These are phyloP conservation scores for Stemphylium beticola DNA, from an alignment of 2,329 filamentous ascomycete species.

Conservation along the genomic window DNA sequence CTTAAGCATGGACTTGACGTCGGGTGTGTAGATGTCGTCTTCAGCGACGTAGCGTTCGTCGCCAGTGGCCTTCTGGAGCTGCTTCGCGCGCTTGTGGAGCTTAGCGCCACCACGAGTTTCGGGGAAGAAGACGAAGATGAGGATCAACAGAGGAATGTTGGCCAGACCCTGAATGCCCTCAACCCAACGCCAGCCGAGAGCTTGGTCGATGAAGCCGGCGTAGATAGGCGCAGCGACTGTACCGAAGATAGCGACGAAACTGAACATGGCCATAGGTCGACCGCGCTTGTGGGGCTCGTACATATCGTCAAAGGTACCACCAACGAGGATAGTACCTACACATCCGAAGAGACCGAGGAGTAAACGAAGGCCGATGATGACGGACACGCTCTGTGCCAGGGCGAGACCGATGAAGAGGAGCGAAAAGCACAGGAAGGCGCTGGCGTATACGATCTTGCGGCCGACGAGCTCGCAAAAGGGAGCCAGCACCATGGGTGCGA, in stretches of 20 bases:
- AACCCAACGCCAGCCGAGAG: constrained; percentile 61
- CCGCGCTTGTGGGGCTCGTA: constrained; percentile 36
- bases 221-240: constrained; percentile 62
- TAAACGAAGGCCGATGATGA: constrained; percentile 36
- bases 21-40: constrained; percentile 59
- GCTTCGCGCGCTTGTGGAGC: constrained; percentile 58
- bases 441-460: constrained; percentile 34
- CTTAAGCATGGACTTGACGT: constrained; percentile 55
- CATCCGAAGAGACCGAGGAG: constrained; percentile 36
- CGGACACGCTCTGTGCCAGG: constrained; percentile 29
- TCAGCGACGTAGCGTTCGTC: constrained; percentile 58
- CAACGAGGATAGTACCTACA: constrained; percentile 37
- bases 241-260: constrained; percentile 45
- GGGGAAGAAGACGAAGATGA: constrained; percentile 52
- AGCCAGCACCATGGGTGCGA: constrained; percentile 35
- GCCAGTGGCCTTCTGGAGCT: constrained; percentile 55
- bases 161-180: constrained; percentile 60
- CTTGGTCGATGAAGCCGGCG: constrained; percentile 60
- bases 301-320: constrained; percentile 39
- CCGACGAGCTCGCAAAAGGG: constrained; percentile 37
- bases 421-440: constrained; percentile 34
- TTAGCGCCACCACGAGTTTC: constrained; percentile 55
- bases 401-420: constrained; percentile 37
- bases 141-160: constrained; percentile 57
- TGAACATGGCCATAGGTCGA: constrained; percentile 39